Evolutionary conservation across 225 moss, liverwort and hornwort genomes (phyloP).

Genomic region (Polytrichum commune): DNA sequence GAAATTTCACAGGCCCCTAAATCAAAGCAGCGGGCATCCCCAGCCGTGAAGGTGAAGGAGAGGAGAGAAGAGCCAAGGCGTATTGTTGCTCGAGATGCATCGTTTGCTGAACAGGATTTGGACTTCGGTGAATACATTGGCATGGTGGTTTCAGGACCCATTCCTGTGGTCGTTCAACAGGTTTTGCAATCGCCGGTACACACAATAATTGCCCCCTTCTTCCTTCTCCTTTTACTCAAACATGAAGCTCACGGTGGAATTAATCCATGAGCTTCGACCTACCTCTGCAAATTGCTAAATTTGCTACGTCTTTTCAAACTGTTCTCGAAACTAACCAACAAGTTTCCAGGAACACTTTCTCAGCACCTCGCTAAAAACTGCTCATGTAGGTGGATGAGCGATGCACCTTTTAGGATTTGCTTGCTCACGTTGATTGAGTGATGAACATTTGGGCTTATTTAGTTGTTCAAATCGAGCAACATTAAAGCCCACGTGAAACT

Average conservation of each 20-base stretch:
- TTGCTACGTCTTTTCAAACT: no score
- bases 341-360: no score
- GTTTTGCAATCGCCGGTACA: conserved; percentile 46
- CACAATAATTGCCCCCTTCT: not conserved
- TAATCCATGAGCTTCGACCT: not conserved
- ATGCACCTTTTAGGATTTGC: no score
- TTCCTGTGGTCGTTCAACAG: conserved; percentile 32
- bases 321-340: no score
- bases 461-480: not conserved
- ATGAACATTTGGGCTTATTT: no score
- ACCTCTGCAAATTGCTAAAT: not conserved
- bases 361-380: no score
- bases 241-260: not conserved
- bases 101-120: conserved; percentile 7
- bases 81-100: conserved; percentile 1
- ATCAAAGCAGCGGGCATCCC: conserved; percentile 20
- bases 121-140: conserved; percentile 21
- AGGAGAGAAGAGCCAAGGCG: conserved; percentile 13
- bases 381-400: not conserved
- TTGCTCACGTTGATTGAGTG: no score
- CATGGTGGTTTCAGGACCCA: conserved; percentile 38
- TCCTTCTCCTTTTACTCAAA: not conserved
- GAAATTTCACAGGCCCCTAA: conserved; percentile 10
- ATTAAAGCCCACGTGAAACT: no score
- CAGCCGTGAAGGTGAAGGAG: conserved; percentile 15